These are phyloP conservation scores for Penicillium sp. DNA, from an alignment of 2,329 filamentous ascomycete genomes.

Conservation along the genomic window DNA sequence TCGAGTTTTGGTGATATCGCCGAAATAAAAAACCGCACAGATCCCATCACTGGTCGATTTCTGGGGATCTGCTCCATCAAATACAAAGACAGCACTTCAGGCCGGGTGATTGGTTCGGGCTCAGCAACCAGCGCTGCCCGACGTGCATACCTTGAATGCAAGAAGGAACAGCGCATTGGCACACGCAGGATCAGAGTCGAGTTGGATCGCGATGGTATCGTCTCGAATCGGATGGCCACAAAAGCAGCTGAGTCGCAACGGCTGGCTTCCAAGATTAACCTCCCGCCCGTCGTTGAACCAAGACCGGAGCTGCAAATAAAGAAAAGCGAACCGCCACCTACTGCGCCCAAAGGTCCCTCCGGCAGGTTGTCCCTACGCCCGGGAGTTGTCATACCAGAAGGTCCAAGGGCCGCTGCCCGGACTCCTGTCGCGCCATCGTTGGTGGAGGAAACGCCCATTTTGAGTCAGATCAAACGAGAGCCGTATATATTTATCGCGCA, in stretches of 20 bases:
- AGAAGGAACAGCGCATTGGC: slow-evolving; percentile 76
- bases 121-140: slow-evolving; percentile 77
- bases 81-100: slow-evolving; percentile 68
- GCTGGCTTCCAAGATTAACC: slow-evolving; percentile 44
- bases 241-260: slow-evolving; percentile 66
- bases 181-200: slow-evolving; percentile 74
- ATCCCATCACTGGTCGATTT: slow-evolving; percentile 90
- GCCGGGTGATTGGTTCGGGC: slow-evolving; percentile 52
- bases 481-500: slow-evolving; percentile 91
- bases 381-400: slow-evolving; percentile 32
- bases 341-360: slow-evolving; percentile 81
- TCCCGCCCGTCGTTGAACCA: slow-evolving; percentile 28
- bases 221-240: slow-evolving; percentile 74
- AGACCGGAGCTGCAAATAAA: slow-evolving; percentile 41
- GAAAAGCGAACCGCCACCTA: slow-evolving; percentile 66
- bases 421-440: slow-evolving; percentile 46
- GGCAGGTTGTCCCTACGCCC: slow-evolving; percentile 47
- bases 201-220: slow-evolving; percentile 81
- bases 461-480: slow-evolving; percentile 66
- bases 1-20: slow-evolving; percentile 65
- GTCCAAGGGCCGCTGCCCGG: slow-evolving; percentile 38
- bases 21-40: slow-evolving; percentile 88
- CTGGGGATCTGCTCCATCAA: slow-evolving; percentile 89
- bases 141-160: slow-evolving; percentile 67
- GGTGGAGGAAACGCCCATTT: slow-evolving; percentile 63